phyloP scores from a whole-genome alignment of 2,329 filamentous ascomycete genomes.

The Clarireedia hainanense region DNA sequence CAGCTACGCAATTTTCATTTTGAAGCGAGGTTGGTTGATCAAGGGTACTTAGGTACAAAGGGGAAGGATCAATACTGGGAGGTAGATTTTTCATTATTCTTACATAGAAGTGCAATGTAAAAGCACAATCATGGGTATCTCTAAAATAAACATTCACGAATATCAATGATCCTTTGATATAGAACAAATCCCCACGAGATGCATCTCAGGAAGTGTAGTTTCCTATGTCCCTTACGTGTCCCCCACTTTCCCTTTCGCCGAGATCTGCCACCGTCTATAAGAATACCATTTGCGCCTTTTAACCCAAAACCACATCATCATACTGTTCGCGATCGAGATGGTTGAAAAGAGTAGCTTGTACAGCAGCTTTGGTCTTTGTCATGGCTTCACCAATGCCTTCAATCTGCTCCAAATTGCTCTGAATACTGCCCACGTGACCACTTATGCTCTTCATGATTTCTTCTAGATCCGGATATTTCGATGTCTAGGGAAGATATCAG shows the following conservation, averaged over 20 bases:
- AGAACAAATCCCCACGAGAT: too few relatives aligned
- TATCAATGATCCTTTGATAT: background rate
- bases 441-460: slow-evolving; percentile 21
- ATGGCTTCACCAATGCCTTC: slow-evolving; percentile 26
- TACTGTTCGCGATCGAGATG: slow-evolving; percentile 25
- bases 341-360: slow-evolving; percentile 26
- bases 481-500: slow-evolving; percentile 18
- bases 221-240: background rate
- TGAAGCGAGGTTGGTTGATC: slow-evolving; percentile 10
- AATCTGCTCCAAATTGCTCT: slow-evolving; percentile 27
- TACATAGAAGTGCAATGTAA: background rate
- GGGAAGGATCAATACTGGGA: background rate
- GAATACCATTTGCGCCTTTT: background rate
- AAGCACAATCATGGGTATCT: background rate
- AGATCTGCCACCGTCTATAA: background rate
- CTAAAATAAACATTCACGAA: background rate
- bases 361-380: slow-evolving; percentile 24
- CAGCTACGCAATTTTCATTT: slow-evolving; percentile 7
- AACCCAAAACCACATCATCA: slow-evolving; percentile 27
- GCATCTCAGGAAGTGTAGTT: background rate
- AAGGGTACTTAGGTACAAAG: slow-evolving; percentile 7
- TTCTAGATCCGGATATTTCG: slow-evolving; percentile 23
- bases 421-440: slow-evolving; percentile 28
- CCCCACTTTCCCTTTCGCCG: background rate
- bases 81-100: background rate